Evolutionary conservation across 208 protist genomes (phyloP).

Genomic region (Leishmania mexicana): DNA sequence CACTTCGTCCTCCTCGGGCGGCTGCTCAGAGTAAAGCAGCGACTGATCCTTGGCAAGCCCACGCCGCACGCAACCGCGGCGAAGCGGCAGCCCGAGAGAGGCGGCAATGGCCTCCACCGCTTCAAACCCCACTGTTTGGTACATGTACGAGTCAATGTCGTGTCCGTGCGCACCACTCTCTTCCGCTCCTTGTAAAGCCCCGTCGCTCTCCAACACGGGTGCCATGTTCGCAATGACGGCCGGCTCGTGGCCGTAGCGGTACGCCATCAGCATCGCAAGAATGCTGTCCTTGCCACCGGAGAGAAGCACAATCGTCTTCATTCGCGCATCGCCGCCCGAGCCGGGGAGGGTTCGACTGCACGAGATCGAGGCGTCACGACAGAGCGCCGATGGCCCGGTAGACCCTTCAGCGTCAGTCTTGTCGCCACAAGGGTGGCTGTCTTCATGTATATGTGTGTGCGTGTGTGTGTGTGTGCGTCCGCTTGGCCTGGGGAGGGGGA

Average conservation of each 20-base stretch:
- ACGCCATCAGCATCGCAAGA: constrained; percentile 93
- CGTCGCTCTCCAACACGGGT: constrained; percentile 15
- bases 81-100: constrained; percentile 94
- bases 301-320: constrained; percentile 97
- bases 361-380: not conserved
- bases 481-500: not conserved
- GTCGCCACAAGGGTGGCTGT: too few species aligned
- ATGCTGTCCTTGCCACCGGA: constrained; percentile 99
- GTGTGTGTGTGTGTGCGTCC: not conserved
- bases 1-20: constrained; percentile 95
- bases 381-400: not conserved
- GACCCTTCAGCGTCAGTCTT: not conserved
- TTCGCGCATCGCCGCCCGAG: constrained; percentile 25
- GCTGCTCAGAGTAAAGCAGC: constrained; percentile 79
- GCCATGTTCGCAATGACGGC: constrained; percentile 97
- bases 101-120: constrained; percentile 87
- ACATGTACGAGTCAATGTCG: constrained; percentile 99
- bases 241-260: constrained; percentile 95
- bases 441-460: not conserved
- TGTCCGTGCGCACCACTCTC: constrained; percentile 33
- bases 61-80: constrained; percentile 66
- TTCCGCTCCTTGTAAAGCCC: not conserved
- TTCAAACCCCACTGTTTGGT: constrained; percentile 98
- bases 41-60: constrained; percentile 73
- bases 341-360: not conserved